Evolutionary conservation across 139 green algal species (phyloP).

Genomic region (Coccomyxa sp.): DNA sequence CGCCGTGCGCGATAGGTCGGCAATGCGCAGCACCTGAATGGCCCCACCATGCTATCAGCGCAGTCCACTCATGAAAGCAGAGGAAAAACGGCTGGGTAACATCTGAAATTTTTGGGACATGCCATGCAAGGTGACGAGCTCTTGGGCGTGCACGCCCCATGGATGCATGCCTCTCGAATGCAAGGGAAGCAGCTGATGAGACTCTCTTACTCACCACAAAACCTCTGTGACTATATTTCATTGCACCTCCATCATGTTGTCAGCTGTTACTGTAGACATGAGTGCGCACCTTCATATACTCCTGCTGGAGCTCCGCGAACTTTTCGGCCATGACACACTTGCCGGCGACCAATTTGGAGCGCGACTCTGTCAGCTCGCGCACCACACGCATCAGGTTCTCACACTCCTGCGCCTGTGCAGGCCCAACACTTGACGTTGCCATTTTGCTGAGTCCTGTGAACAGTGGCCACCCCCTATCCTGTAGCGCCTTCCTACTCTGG

Average conservation of each 20-base stretch:
- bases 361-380: slow-evolving; percentile 31
- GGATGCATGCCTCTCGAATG: too few relatives aligned
- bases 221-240: too few relatives aligned
- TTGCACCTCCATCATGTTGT: too few relatives aligned
- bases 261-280: too few relatives aligned
- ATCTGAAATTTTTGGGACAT: too few relatives aligned
- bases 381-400: slow-evolving; percentile 39
- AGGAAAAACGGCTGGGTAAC: too few relatives aligned
- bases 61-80: too few relatives aligned
- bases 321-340: slow-evolving; percentile 47
- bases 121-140: too few relatives aligned
- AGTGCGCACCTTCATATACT: slow-evolving; percentile 19
- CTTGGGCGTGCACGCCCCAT: too few relatives aligned
- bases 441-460: neutral
- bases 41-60: too few relatives aligned
- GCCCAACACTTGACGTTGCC: neutral
- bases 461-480: neutral
- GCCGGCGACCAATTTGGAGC: slow-evolving; percentile 60
- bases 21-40: slow-evolving; percentile 28
- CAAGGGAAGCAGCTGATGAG: too few relatives aligned
- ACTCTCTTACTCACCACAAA: too few relatives aligned
- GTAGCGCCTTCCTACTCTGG: neutral
- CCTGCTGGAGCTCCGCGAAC: slow-evolving; percentile 52
- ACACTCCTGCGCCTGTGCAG: slow-evolving; percentile 24
- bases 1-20: slow-evolving; percentile 34